A percentile compares a stretch with the other conserved stretches of the same genome.
Conservation (phyloP, 257 asterid species). For the Lithospermum erythrorhizon region DNA sequence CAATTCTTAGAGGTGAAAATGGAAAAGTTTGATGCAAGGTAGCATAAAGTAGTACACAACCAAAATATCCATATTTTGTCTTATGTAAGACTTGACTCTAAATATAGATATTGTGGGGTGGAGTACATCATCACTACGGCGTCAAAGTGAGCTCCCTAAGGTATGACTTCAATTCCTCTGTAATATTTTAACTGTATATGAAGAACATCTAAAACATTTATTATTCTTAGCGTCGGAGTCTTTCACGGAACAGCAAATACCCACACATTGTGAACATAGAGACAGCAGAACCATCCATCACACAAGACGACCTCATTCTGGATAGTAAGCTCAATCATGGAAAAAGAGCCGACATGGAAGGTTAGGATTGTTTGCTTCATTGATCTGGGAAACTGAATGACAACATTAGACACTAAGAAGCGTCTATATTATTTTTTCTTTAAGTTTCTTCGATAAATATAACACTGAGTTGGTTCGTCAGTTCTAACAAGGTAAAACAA, state of each 20-base stretch:
- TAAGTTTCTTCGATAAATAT: neutral
- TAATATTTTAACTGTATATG: neutral
- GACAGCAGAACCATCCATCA: conserved; percentile 12
- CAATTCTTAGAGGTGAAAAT: neutral
- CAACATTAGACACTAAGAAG: neutral
- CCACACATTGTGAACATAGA: conserved; percentile 57
- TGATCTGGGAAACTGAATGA: neutral
- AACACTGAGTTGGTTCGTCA: neutral
- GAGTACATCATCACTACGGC: conserved; percentile 88
- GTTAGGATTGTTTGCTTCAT: conserved; percentile 20
- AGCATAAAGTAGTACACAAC: neutral
- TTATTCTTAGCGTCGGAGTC: conserved; percentile 36
- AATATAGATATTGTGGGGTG: conserved; percentile 70
- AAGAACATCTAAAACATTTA: conserved; percentile 10
- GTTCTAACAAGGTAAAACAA: neutral
- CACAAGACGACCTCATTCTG: conserved; percentile 21
- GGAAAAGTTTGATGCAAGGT: neutral
- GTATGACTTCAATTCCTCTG: conserved; percentile 20
- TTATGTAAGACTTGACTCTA: conserved; percentile 33
- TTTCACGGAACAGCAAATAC: conserved; percentile 35
- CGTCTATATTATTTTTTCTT: neutral
- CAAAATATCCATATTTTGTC: conserved; percentile 2
- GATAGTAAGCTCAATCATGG: conserved; percentile 19
- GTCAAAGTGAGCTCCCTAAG: conserved; percentile 67
- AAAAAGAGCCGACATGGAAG: conserved; percentile 61